A percentile compares a stretch with the other conserved stretches of the same genome.
phyloP scores from a whole-genome alignment of 2,329 filamentous ascomycete species.

The Colletotrichum acutatum region DNA sequence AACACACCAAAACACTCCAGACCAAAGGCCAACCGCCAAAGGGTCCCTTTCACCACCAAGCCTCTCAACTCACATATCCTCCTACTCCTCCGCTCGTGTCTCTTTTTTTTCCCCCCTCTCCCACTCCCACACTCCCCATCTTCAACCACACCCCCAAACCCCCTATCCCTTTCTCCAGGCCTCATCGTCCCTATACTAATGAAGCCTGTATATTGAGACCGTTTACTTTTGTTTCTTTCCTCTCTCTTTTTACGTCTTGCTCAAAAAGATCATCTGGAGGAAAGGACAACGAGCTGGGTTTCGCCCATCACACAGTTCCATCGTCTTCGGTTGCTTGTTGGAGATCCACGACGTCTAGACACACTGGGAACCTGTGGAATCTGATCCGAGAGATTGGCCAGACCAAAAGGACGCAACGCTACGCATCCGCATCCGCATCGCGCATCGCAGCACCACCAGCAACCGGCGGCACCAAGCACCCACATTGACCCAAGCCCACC shows the following conservation, averaged over 20 bases:
- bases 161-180: slow-evolving; percentile 38
- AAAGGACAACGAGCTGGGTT: slow-evolving; percentile 29
- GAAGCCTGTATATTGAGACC: slow-evolving; percentile 38
- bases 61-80: slow-evolving; percentile 23
- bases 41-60: slow-evolving; percentile 13
- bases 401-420: slow-evolving; percentile 7
- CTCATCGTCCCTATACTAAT: slow-evolving; percentile 37
- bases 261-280: slow-evolving; percentile 21
- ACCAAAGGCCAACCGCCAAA: neutral
- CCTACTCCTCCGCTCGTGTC: slow-evolving; percentile 6
- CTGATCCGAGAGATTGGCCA: slow-evolving; percentile 26
- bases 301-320: slow-evolving; percentile 4
- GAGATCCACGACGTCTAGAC: too few relatives aligned
- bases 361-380: slow-evolving; percentile 23
- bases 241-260: slow-evolving; percentile 26
- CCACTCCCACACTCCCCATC: slow-evolving; percentile 12
- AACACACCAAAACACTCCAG: slow-evolving; percentile 2
- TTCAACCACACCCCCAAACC: slow-evolving; percentile 7
- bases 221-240: slow-evolving; percentile 35
- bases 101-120: neutral
- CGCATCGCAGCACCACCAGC: slow-evolving; percentile 17
- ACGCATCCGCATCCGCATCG: slow-evolving; percentile 23
- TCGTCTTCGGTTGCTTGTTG: neutral
- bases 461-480: neutral
- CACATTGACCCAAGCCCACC: slow-evolving; percentile 30